Conservation (phyloP, 495 filamentous ascomycete genomes). For the Evansstolkia leycettana region DNA sequence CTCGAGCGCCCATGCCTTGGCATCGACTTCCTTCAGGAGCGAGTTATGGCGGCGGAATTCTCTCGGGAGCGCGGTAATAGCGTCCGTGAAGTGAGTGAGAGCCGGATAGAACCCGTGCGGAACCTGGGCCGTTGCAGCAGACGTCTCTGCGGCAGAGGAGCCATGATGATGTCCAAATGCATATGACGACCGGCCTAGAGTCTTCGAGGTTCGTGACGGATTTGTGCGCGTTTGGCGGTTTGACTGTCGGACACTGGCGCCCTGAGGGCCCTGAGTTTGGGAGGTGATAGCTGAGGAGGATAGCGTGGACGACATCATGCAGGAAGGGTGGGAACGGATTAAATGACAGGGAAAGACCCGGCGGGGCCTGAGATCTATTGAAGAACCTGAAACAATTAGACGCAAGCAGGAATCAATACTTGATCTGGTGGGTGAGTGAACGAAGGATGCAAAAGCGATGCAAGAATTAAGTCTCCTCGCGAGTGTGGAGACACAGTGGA, state of each 20-base stretch:
- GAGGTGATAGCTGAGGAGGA: slow-evolving; percentile 19
- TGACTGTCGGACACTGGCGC: slow-evolving; percentile 40
- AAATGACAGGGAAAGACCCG: too few relatives aligned
- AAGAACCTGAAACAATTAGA: too few relatives aligned
- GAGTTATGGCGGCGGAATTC: slow-evolving; percentile 93
- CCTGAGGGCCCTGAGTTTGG: slow-evolving; percentile 20
- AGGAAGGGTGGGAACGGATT: too few relatives aligned
- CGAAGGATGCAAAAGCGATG: not conserved
- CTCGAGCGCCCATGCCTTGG: slow-evolving; percentile 55
- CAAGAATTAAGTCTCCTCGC: not conserved
- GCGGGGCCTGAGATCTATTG: too few relatives aligned
- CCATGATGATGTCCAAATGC: slow-evolving; percentile 26
- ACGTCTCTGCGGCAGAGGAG: slow-evolving; percentile 14
- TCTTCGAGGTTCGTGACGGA: slow-evolving; percentile 46
- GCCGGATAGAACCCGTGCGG: slow-evolving; percentile 74
- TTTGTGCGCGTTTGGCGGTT: slow-evolving; percentile 50
- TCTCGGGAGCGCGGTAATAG: slow-evolving; percentile 82
- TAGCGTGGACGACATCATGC: slow-evolving; percentile 16
- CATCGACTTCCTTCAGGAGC: slow-evolving; percentile 91
- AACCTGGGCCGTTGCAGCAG: slow-evolving; percentile 19
- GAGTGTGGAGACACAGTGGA: too few relatives aligned
- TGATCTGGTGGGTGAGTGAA: too few relatives aligned
- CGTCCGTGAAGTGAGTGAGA: slow-evolving; percentile 86
- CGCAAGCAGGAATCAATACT: too few relatives aligned
- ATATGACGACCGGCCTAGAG: slow-evolving; percentile 37